Percentiles rank a stretch among this genome's conserved stretches.
These are phyloP conservation scores for Candida pseudocylindracea DNA, from an alignment of 1,139 yeast genomes.

Conservation along the genomic window DNA sequence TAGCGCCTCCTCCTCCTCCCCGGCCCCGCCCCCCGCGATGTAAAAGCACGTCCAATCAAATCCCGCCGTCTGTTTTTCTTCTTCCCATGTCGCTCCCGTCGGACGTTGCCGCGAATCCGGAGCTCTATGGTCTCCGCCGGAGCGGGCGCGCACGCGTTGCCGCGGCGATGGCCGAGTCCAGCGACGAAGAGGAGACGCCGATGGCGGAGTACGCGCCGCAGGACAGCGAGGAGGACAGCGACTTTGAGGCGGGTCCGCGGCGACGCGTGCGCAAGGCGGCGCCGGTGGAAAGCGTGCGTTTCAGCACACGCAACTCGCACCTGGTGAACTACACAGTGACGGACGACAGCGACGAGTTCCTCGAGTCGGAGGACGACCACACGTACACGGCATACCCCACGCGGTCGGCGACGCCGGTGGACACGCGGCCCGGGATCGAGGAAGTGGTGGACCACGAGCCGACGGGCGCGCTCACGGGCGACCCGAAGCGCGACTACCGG, in stretches of 20 bases:
- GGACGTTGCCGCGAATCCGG: constrained; percentile 32
- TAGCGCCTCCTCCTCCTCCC: too few relatives aligned
- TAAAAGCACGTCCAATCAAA: too few relatives aligned
- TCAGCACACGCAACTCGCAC: constrained; percentile 50
- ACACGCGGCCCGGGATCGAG: constrained; percentile 24
- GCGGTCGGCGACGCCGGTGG: constrained; percentile 11
- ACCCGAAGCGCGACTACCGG: constrained; percentile 36
- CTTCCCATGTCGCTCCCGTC: not conserved
- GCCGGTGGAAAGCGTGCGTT: constrained; percentile 17
- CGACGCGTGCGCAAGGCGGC: not conserved
- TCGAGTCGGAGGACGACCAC: constrained; percentile 15
- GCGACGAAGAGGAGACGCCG: constrained; percentile 11
- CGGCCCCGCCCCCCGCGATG: too few relatives aligned
- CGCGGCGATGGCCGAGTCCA: constrained; percentile 14
- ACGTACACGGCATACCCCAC: constrained; percentile 19
- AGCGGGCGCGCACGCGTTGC: constrained; percentile 44
- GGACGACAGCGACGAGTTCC: constrained; percentile 33
- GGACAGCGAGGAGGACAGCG: constrained; percentile 9
- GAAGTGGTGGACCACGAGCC: constrained; percentile 29
- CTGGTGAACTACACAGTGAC: constrained; percentile 63
- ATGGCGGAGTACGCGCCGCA: constrained; percentile 5
- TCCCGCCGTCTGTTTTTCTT: too few relatives aligned
- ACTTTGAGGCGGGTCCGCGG: constrained; percentile 5
- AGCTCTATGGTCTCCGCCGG: constrained; percentile 77
- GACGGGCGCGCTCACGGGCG: constrained; percentile 16